These are phyloP conservation scores for Osmanthus fragrans DNA, from an alignment of 257 asterid species.

Conservation along the genomic window DNA sequence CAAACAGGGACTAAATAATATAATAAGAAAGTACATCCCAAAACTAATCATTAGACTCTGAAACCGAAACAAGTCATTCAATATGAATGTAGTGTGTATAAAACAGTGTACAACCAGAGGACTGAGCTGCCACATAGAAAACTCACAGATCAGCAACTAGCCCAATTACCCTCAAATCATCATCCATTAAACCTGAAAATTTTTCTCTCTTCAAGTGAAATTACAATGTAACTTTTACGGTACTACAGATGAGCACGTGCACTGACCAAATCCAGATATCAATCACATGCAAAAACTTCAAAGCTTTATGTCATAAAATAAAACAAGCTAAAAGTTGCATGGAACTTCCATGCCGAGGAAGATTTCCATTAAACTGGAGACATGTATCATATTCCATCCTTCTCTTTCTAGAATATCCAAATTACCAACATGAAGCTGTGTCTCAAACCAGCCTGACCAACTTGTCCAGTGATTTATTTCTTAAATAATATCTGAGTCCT, in stretches of 20 bases:
- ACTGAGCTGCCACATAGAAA: neutral
- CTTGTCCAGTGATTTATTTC: neutral
- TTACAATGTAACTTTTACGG: neutral
- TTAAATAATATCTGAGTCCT: neutral
- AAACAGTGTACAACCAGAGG: neutral
- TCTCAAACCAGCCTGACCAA: neutral
- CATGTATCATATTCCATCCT: neutral
- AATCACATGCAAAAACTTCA: neutral
- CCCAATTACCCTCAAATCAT: neutral
- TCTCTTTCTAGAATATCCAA: neutral
- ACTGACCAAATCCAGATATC: neutral
- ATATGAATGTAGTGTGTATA: neutral
- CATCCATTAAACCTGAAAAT: no score
- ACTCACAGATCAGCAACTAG: neutral
- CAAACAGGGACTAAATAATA: no score
- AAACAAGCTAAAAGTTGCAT: neutral
- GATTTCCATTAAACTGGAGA: neutral
- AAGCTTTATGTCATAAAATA: neutral
- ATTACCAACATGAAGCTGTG: constrained; percentile 7
- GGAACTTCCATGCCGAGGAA: neutral
- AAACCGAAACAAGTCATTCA: neutral
- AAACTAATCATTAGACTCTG: neutral
- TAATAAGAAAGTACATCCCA: neutral
- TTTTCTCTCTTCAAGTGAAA: neutral
- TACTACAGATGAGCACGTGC: no score